These are phyloP conservation scores for Leccinum pachyderme DNA, from an alignment of 1,284 basidiomycete genomes.

Conservation along the genomic window DNA sequence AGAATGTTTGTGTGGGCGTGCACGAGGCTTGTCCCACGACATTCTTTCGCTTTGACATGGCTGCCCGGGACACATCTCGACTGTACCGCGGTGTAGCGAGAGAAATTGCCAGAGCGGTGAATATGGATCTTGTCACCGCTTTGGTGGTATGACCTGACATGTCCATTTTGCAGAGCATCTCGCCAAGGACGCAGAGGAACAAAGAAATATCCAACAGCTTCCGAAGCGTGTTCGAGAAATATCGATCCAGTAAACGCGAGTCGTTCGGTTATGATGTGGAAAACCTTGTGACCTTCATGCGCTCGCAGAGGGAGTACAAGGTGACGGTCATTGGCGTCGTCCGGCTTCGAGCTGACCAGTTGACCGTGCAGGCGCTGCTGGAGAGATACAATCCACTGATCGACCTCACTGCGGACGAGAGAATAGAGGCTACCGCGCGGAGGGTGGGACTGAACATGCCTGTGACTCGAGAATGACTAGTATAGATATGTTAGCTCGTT, in stretches of 20 bases:
- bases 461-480: constrained; percentile 18
- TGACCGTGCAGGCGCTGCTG: constrained; percentile 54
- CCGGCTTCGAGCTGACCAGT: constrained; percentile 5
- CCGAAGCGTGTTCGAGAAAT: constrained; percentile 55
- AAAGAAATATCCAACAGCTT: constrained; percentile 49
- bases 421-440: constrained; percentile 79
- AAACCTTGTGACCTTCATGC: constrained; percentile 71
- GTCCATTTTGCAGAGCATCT: constrained; percentile 33
- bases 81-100: constrained; percentile 46
- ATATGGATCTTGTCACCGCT: constrained; percentile 8
- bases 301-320: constrained; percentile 61
- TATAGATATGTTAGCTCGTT: constrained; percentile 2
- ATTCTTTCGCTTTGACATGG: constrained; percentile 28
- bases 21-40: constrained; percentile 15
- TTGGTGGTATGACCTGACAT: constrained; percentile 8
- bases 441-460: constrained; percentile 84
- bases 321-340: constrained; percentile 24
- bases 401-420: constrained; percentile 76
- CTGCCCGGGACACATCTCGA: constrained; percentile 10
- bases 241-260: constrained; percentile 26
- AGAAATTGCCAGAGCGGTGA: constrained; percentile 44
- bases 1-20: constrained; percentile 10
- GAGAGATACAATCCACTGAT: constrained; percentile 85
- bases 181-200: constrained; percentile 46
- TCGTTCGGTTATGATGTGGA: constrained; percentile 49